phyloP scores from a whole-genome alignment of 1,284 basidiomycete genomes.

The Cerrena zonata region DNA sequence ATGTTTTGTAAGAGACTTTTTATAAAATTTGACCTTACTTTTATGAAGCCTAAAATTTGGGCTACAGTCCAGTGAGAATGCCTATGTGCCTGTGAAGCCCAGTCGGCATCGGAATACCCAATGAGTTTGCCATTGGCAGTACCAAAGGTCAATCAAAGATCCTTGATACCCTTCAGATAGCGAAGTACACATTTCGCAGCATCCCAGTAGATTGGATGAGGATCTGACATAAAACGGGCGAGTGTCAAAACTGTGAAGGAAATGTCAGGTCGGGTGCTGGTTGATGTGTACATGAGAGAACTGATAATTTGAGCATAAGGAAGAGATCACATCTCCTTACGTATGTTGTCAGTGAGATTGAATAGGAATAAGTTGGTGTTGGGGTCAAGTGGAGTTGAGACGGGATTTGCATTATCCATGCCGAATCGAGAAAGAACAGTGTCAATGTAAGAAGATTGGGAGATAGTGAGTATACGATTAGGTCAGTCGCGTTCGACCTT shows the following conservation, averaged over 20 bases:
- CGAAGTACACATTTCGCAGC: conserved; percentile 32
- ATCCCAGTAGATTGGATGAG: conserved; percentile 28
- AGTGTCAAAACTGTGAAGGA: conserved; percentile 31
- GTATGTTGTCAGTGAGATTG: neutral
- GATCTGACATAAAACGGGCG: conserved; percentile 26
- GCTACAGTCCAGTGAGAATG: too few species aligned
- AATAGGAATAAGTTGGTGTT: neutral
- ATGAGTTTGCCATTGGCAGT: too few species aligned
- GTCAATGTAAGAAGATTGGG: neutral
- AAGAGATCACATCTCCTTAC: neutral
- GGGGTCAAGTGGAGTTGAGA: neutral
- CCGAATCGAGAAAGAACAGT: neutral
- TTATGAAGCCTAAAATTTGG: too few species aligned
- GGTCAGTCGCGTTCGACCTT: neutral
- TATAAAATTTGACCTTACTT: too few species aligned
- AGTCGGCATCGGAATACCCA: too few species aligned
- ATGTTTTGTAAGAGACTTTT: too few species aligned
- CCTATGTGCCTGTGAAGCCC: neutral
- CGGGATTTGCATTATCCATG: neutral
- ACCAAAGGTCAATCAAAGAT: conserved; percentile 27
- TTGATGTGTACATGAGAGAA: conserved; percentile 35
- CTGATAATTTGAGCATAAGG: conserved; percentile 28
- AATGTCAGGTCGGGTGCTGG: conserved; percentile 35
- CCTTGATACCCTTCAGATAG: conserved; percentile 35
- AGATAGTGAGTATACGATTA: neutral